Conservation (phyloP, 768 basidiomycete genomes). For the Trametes cinnabarina region DNA sequence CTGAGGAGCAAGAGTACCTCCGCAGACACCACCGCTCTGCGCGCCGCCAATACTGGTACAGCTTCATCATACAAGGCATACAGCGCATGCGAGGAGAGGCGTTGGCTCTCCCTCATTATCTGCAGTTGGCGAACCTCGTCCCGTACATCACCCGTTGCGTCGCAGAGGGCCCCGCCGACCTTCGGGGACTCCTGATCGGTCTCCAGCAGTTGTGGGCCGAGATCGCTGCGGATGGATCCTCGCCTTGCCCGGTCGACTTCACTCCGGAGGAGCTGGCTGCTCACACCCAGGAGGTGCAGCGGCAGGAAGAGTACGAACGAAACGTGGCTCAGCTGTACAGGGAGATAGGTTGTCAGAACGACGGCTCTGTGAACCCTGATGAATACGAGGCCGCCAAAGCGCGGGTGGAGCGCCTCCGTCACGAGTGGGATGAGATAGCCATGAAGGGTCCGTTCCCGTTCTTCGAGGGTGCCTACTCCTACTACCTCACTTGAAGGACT, state of each 20-base stretch:
- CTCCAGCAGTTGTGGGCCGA: not conserved
- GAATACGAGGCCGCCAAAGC: not conserved
- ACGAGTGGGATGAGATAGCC: constrained; percentile 1
- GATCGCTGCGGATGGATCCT: not conserved
- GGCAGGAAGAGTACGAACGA: not conserved
- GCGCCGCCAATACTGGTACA: not conserved
- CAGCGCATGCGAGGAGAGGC: not conserved
- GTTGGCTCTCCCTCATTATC: not conserved
- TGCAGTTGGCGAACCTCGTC: not conserved
- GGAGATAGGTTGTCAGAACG: not conserved
- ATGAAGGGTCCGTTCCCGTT: constrained; percentile 12
- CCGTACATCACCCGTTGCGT: constrained; percentile 6
- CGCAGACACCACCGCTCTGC: not conserved
- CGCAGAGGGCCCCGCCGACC: constrained; percentile 1
- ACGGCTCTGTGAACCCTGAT: not conserved
- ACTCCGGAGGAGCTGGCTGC: not conserved
- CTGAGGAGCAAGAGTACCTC: not conserved
- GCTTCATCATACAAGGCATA: too few relatives aligned
- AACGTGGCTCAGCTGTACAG: not conserved
- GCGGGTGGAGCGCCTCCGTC: not conserved
- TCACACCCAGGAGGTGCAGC: not conserved
- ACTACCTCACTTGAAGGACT: not conserved
- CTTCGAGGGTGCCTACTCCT: not conserved
- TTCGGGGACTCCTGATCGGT: not conserved
- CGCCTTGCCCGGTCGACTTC: constrained; percentile 10